Evolutionary conservation across 2,329 filamentous ascomycete genomes (phyloP), one percentile per base, ranked within the genome.

Genomic region (Penicillium polonicum): DNA sequence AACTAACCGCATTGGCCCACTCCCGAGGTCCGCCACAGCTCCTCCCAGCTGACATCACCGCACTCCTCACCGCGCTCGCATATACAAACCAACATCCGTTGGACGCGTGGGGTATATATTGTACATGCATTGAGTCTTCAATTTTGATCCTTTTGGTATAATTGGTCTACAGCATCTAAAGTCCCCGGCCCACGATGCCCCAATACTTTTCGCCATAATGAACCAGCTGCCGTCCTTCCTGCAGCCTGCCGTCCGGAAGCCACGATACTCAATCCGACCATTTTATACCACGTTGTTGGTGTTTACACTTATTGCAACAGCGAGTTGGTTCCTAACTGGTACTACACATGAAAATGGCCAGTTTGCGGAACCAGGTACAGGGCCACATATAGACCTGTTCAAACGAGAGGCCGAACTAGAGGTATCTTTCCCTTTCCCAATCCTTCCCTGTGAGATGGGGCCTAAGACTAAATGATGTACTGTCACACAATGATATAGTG

Each of bases 401-500:
- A 65, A 54, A 48, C 64, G 68, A 27, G 61, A 65, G 13, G 53
- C 56, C 35, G 65, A 65, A 64, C 60, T 64, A 55, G 69, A 73
- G 67, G 69, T 74, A 72, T 57, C 36, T 45, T 51, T 38, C 39
- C 41, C 29, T 48, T 25, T 21, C 42, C 27, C 15, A n/a, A 10
- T 35, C 48, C 23, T 36, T 25, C 42, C 55, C 43, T 51, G 45
- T 59, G 49, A 45, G 44, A 59, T 59, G 35, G 10, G 5, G 17
- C 36, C 42, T 15, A 48, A 60, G 54, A 54, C 64, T 64, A 65
- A 65, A 42, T 50, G 10, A 33, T 48, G 8, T 35, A 27, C 48
- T 57, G 62, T 66, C 45, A 38, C 46, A 67, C 62, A 13, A 50
- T 10, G 15, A 25, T 53, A 41, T 56, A 92, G 79, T 99, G 94